Evolutionary conservation across 306 rosid species (phyloP), one percentile per base, ranked within the genome.

Genomic region (Sicyos edulis): DNA sequence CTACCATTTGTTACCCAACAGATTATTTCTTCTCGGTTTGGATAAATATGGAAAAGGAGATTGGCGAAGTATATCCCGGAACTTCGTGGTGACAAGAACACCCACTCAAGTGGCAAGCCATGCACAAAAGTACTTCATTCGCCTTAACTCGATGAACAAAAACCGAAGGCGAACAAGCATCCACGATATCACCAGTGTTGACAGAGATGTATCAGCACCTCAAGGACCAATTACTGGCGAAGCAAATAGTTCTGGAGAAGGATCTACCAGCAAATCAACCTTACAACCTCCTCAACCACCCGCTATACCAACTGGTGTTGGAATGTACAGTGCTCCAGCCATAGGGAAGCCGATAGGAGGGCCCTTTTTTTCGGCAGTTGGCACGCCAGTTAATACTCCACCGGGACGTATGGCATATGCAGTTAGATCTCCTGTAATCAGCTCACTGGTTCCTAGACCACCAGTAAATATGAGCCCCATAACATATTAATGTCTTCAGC

Each of bases 71-170:
- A 92, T 92, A 79, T 90, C 96, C 5, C 83, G 93, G 32, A 88
- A 92, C 81, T 90, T 85, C 78, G 98, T 90, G 52, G 95, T 89
- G 69, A 85, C 98, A 5, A 85, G 98, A 83, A 92, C 96, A 14
- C 98, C 96, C 7, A 92, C 98, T 1, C 96, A 90, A 81, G 96
- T 92, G 76, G 96, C 96, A 63, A 92, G 98, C 80, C 98, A 88
- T 55, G 98, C 96, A 13, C 96, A 92, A 55, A 92, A 92, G 68
- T 90, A 92, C 81, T 92, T 92, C 86, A 90, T 90, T 45, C 96
- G 98, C 24, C 73, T 88, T 79, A 92, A 88, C 79, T 92, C 98
- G 0, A 92, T 90, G 90, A 92, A 92, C 82, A 92, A 90, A 78
- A 96, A 92, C 57, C 78, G 98, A 82, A 84, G 98, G 80, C 89